Evolutionary conservation across 352 stramenopile genomes (phyloP).

Genomic region (Globisporangium iwayamae): DNA sequence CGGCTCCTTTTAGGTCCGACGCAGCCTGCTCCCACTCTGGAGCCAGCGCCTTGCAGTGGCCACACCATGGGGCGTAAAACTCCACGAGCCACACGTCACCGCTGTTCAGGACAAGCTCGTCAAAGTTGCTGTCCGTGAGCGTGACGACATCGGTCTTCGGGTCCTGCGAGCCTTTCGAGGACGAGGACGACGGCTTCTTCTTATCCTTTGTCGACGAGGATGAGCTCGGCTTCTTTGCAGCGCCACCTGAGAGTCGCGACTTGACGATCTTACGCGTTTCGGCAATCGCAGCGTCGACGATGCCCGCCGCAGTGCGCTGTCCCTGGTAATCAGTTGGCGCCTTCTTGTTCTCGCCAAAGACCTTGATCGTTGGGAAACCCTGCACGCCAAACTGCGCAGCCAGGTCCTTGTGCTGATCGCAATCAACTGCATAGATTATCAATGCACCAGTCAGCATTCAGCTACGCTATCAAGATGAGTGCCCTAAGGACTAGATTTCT

Average conservation of each 20-base stretch:
- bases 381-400: conserved; percentile 86
- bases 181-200: conserved; percentile 29
- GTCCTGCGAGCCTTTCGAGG: conserved; percentile 29
- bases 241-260: conserved; percentile 61
- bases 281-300: conserved; percentile 80
- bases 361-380: conserved; percentile 94
- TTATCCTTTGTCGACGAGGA: conserved; percentile 32
- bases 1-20: conserved; percentile 79
- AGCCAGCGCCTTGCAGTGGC: conserved; percentile 89
- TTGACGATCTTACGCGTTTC: conserved; percentile 78
- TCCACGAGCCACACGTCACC: conserved; percentile 90
- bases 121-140: conserved; percentile 90
- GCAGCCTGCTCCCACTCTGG: conserved; percentile 91
- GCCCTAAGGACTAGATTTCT: neutral
- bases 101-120: conserved; percentile 88
- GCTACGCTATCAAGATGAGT: neutral
- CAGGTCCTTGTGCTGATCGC: conserved; percentile 77
- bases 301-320: conserved; percentile 73
- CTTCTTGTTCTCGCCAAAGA: conserved; percentile 86
- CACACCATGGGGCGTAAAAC: conserved; percentile 93
- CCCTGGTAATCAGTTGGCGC: conserved; percentile 76
- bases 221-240: conserved; percentile 34
- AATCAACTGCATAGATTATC: conserved; percentile 45
- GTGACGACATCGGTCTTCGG: conserved; percentile 77
- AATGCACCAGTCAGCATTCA: neutral